Base-by-base conservation (phyloP, 768 basidiomycete genomes). In the Cystofilobasidium ferigula region DNA sequence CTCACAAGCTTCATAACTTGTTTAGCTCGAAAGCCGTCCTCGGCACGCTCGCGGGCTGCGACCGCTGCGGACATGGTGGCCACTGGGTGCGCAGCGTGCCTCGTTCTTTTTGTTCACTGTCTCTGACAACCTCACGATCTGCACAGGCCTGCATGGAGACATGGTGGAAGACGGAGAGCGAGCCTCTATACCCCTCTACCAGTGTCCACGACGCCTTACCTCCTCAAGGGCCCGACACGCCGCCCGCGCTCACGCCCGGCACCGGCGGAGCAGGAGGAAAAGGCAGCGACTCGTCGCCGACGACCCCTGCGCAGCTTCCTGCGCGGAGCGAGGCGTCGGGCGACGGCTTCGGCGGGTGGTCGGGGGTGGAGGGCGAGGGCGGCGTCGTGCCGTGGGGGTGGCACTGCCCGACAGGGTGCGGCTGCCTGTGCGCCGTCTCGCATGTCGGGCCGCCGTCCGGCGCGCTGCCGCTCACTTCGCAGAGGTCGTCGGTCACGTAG, bases 41-140 rank as follows among this genome's bases (percentile, higher is more conserved):
- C 18, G 65, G 65, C 8, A 13, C 54, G 2, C 65, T 67, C 20
- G 22, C 51, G 0, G 60, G 59, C 24, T 67, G 65, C 43, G 36
- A 62, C 30, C 26, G 38, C 1, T 67, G 65, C 53, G 60, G 58
- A 13, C 65, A 67, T 32, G 65, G 60, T 5, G 65, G 65, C 24
- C 65, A 67, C 54, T 62, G 32, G 28, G 34, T 38, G 30, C n/a
- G n/a, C 6, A 35, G 14, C 22, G 24, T 61, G 42, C 43, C 36
- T 18, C 4, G 34, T 53, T 34, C 38, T 20, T 48, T 28, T 42
- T 10, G 40, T 42, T 42, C 20, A 10, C 10, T 20, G 20, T 42
- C 10, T 10, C 40, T 10, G 40, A 10, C 40, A 20, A 42, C 40
- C 20, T 10, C 10, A 10, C 20, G 40, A 42, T 42, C 40, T 42